Evolutionary conservation across 148 eudicot species (phyloP), one percentile per base, ranked within the genome.

Genomic region (Rhododendron henanense): DNA sequence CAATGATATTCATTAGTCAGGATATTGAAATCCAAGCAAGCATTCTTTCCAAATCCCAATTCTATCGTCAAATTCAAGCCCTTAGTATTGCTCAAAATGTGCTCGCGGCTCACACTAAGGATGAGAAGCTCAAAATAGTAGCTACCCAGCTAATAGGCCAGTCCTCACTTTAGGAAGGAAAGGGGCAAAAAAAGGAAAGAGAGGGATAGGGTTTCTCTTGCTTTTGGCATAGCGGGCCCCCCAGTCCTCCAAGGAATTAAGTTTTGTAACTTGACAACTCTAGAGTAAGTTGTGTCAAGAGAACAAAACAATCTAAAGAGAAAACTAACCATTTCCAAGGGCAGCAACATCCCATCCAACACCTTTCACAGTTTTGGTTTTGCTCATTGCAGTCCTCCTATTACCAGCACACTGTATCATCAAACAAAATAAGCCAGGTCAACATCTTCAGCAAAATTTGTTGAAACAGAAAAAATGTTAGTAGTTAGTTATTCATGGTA

Each of bases 301-400:
- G 47, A 35, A 75, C 18, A 19, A 16, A 75, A 39, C 79, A 39
- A 39, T 19, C 44, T 39, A 39, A 75, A 19, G 25, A 39, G 47
- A 76, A 71, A 33, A 82, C 96, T 76, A 88, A 96, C 99, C 99
- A 93, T 96, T 96, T 90, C 98, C 99, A 83, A 96, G 79, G 78
- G 99, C 98, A 83, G 96, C 77, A 84, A 94, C 87, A 65, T 89
- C 99, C 99, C 99, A 96, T 16, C 98, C 99, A 92, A 96, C 99
- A 85, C 98, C 99, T 89, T 91, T 93, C 90, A 96, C 98, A 85
- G 92, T 92, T 87, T 88, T 92, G 80, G 85, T 86, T 85, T 96
- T 90, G 93, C 99, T 96, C 99, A 96, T 96, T 31, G 98, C 97
- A 67, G 98, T 96, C 83, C 99, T 93, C 84, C 99, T 95, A 82